Conservation (phyloP, 2,329 filamentous ascomycete species). For the Aspergillus ibericus region DNA sequence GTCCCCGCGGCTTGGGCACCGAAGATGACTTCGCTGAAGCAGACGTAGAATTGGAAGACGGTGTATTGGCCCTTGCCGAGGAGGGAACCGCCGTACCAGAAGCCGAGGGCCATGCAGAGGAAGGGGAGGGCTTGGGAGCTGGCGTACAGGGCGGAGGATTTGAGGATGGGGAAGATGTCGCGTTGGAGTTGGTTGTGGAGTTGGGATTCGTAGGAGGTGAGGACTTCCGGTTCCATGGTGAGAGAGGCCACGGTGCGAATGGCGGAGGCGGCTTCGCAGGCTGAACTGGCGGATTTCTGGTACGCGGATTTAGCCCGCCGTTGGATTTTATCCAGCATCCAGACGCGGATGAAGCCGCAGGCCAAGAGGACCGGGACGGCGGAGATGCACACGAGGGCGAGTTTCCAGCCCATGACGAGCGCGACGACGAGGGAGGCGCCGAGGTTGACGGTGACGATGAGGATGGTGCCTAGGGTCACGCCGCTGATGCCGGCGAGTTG, state of each 20-base stretch:
- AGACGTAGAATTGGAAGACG: conserved; percentile 43
- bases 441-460: conserved; percentile 73
- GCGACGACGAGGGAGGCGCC: conserved; percentile 66
- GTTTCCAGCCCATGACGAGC: conserved; percentile 74
- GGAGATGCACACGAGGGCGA: conserved; percentile 64
- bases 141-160: conserved; percentile 32
- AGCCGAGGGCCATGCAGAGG: conserved; percentile 48
- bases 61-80: conserved; percentile 51
- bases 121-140: conserved; percentile 32
- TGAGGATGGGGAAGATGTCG: conserved; percentile 21
- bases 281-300: conserved; percentile 51
- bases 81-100: conserved; percentile 67
- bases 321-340: conserved; percentile 51
- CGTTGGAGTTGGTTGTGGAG: conserved; percentile 24
- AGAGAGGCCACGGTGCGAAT: conserved; percentile 54
- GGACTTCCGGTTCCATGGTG: conserved; percentile 48
- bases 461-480: conserved; percentile 74
- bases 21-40: conserved; percentile 47
- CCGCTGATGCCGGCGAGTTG: conserved; percentile 60
- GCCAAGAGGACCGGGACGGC: conserved; percentile 44
- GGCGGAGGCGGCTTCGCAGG: conserved; percentile 52
- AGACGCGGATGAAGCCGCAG: conserved; percentile 43
- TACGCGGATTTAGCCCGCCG: conserved; percentile 46
- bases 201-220: conserved; percentile 36
- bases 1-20: conserved; percentile 29